phyloP scores from a whole-genome alignment of 345 rosid species.

The Populus tremula region DNA sequence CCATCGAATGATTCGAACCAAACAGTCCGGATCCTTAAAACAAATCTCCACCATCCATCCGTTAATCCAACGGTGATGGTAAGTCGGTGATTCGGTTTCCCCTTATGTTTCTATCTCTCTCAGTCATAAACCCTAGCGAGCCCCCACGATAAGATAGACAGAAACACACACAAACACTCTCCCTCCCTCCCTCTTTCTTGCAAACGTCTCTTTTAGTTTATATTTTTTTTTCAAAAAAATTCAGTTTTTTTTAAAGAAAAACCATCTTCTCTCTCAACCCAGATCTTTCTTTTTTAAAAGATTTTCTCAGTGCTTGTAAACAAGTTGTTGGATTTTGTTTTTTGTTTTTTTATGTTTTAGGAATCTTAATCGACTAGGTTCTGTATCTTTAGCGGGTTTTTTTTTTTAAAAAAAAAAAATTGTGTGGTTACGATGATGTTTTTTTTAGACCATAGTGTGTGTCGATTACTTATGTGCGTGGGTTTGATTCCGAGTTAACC shows the following conservation, averaged over 20 bases:
- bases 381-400: background rate
- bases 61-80: background rate
- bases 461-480: background rate
- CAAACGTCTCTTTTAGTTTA: background rate
- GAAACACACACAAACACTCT: background rate
- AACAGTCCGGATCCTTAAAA: conserved; percentile 4
- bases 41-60: conserved; percentile 8
- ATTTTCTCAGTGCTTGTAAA: background rate
- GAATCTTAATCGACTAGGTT: background rate
- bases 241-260: background rate
- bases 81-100: conserved; percentile 12
- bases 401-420: background rate
- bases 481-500: background rate
- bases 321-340: background rate
- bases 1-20: background rate
- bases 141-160: background rate
- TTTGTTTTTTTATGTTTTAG: background rate
- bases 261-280: background rate
- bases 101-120: background rate
- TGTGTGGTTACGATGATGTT: background rate
- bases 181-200: background rate
- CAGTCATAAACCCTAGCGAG: conserved; percentile 27
- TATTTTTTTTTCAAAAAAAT: background rate
- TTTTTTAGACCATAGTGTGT: background rate
- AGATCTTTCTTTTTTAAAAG: background rate